Evolutionary conservation across 2,329 filamentous ascomycete genomes (phyloP).

Genomic region (Venturia pyrina): DNA sequence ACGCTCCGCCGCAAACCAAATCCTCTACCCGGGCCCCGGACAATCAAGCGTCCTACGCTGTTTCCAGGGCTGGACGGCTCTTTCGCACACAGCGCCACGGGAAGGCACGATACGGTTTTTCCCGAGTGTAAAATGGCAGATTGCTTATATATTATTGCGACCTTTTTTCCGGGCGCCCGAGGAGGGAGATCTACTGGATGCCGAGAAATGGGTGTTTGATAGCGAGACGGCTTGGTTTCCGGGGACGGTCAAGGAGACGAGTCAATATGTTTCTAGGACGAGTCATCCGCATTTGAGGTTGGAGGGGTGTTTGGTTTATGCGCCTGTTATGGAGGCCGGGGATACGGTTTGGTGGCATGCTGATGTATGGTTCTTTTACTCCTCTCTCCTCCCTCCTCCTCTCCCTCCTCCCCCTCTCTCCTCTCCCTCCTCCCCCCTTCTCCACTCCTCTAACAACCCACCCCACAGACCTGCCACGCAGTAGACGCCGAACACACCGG

Average conservation of each 20-base stretch:
- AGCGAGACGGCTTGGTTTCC: slow-evolving; percentile 28
- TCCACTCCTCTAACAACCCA: no score
- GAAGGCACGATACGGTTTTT: slow-evolving; percentile 33
- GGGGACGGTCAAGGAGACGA: slow-evolving; percentile 25
- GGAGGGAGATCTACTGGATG: neutral
- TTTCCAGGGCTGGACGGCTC: slow-evolving; percentile 35
- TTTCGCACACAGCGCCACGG: slow-evolving; percentile 25
- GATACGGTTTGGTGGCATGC: slow-evolving; percentile 35
- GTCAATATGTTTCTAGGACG: slow-evolving; percentile 26
- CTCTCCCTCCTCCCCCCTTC: no score
- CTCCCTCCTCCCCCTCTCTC: no score
- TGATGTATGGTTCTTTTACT: slow-evolving; percentile 23
- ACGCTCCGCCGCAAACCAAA: slow-evolving; percentile 27
- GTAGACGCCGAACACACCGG: neutral
- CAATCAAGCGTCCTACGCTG: slow-evolving; percentile 30
- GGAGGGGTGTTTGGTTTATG: slow-evolving; percentile 28
- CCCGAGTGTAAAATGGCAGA: slow-evolving; percentile 18
- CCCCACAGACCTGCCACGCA: neutral
- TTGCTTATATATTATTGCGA: neutral
- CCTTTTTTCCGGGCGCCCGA: neutral
- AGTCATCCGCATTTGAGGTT: slow-evolving; percentile 32
- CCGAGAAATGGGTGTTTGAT: slow-evolving; percentile 27
- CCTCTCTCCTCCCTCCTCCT: neutral
- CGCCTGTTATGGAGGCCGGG: slow-evolving; percentile 29
- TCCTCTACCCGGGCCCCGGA: slow-evolving; percentile 25